Evolutionary conservation across 257 asterid genomes (phyloP).

Genomic region (Osmanthus fragrans): DNA sequence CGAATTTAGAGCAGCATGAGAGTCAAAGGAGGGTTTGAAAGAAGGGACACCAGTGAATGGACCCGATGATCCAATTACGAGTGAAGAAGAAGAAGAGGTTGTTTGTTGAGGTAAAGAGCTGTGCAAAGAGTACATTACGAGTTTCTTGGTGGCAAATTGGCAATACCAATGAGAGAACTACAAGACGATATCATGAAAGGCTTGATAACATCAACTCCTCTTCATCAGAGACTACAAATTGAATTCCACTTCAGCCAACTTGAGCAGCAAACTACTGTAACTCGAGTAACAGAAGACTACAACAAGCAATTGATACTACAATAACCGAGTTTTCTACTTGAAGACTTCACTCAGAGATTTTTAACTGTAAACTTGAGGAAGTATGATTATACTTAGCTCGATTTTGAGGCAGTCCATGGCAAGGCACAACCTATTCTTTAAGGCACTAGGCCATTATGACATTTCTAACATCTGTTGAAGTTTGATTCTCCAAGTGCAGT

Average conservation of each 20-base stretch:
- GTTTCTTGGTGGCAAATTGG: conserved; percentile 47
- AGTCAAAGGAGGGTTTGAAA: conserved; percentile 25
- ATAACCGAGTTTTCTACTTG: conserved; percentile 10
- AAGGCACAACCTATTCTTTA: background rate
- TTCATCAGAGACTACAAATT: conserved; percentile 60
- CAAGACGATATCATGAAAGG: conserved; percentile 82
- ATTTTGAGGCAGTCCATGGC: background rate
- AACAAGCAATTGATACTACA: conserved; percentile 11
- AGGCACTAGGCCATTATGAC: background rate
- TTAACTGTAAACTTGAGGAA: conserved; percentile 35
- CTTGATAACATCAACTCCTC: conserved; percentile 53
- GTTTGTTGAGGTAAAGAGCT: conserved; percentile 72
- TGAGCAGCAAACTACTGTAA: conserved; percentile 4
- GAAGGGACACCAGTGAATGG: conserved; percentile 24
- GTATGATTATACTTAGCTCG: conserved; percentile 29
- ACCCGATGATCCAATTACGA: conserved; percentile 42
- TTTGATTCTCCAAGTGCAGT: no score
- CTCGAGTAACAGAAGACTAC: background rate
- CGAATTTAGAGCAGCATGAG: conserved; percentile 22
- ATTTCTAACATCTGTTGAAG: no score
- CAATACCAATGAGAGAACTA: conserved; percentile 88
- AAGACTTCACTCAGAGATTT: conserved; percentile 10
- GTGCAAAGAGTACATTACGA: conserved; percentile 85
- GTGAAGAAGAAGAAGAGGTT: conserved; percentile 34
- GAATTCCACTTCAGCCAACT: conserved; percentile 74